Conservation (phyloP, 2,329 filamentous ascomycete species). For the Colletotrichum tanaceti region DNA sequence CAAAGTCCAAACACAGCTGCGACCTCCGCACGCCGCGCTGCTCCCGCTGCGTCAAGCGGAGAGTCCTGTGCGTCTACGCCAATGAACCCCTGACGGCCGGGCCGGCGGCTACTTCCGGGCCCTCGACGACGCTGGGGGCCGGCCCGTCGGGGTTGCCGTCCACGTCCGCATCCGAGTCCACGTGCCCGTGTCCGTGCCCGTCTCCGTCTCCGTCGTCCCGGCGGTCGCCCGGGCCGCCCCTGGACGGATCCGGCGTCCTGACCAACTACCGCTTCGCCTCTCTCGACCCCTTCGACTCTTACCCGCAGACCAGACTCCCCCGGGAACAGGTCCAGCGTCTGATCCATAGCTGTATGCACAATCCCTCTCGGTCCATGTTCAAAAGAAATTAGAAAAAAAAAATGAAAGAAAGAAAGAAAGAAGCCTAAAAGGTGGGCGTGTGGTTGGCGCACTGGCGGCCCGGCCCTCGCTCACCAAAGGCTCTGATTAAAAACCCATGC, state of each 20-base stretch:
- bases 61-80: slow-evolving; percentile 61
- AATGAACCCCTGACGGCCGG: slow-evolving; percentile 61
- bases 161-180: no score
- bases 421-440: background rate
- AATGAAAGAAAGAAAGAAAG: no score
- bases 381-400: no score
- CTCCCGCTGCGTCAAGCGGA: slow-evolving; percentile 64
- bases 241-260: slow-evolving; percentile 38
- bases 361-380: background rate
- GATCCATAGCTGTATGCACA: slow-evolving; percentile 64
- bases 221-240: background rate
- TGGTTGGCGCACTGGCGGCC: no score
- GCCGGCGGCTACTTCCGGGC: slow-evolving; percentile 8
- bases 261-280: slow-evolving; percentile 49
- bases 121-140: slow-evolving; percentile 9
- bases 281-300: slow-evolving; percentile 68
- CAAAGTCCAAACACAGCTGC: slow-evolving; percentile 66
- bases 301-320: slow-evolving; percentile 64
- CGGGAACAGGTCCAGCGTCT: slow-evolving; percentile 63
- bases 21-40: slow-evolving; percentile 65
- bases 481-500: no score
- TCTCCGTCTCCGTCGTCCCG: background rate
- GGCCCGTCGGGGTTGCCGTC: no score
- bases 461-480: slow-evolving; percentile 39
- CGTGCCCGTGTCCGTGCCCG: background rate